Base-by-base conservation (phyloP, 371 early-diverging fungal species). In the Circinella minor region DNA sequence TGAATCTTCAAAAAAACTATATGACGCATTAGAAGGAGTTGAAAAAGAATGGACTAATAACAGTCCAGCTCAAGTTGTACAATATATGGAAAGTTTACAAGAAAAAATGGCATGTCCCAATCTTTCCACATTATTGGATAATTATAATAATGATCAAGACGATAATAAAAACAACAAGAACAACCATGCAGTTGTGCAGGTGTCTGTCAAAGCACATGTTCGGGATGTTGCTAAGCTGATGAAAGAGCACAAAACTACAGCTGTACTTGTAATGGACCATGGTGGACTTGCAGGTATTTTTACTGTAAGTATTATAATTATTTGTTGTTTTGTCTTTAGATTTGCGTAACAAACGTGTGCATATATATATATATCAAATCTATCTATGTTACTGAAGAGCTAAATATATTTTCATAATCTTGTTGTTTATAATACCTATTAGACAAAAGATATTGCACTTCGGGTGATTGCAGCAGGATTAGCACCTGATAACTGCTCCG, bases 1-100 rank as follows among this genome's bases (percentile, higher is more conserved):
- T 78, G 92, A 93, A 51, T 94, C 94, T 71, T 93, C 93, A 74
- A 87, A 91, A 69, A 93, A 91, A 75, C 78, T 95, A 69, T 93
- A 95, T 68, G 94, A 91, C 68, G 98, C 98, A 11, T 81, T 97
- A 68, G 98, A 96, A 80, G 96, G 94, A 49, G 93, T 98, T 4
- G 96, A 96, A 82, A 88, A 93, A 69, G 94, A 94, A 72, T 95
- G 93, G 93, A 77, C 87, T 47, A 70, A 73, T 10, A 63, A 69
- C 54, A 71, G 75, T 2, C 79, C 79, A 36, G 72, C 74, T 36
- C 78, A 77, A 38, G 55, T 82, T 37, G 82, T 77, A 14, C 82
- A 82, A 46, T 78, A 80, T 51, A 82, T 82, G 82, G 80, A 82
- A 43, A 81, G 82, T 60, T 78, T 94, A 74, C 80, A 88, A 66